Base-by-base conservation (phyloP, 2,329 filamentous ascomycete species). In the Claviceps purpurea region DNA sequence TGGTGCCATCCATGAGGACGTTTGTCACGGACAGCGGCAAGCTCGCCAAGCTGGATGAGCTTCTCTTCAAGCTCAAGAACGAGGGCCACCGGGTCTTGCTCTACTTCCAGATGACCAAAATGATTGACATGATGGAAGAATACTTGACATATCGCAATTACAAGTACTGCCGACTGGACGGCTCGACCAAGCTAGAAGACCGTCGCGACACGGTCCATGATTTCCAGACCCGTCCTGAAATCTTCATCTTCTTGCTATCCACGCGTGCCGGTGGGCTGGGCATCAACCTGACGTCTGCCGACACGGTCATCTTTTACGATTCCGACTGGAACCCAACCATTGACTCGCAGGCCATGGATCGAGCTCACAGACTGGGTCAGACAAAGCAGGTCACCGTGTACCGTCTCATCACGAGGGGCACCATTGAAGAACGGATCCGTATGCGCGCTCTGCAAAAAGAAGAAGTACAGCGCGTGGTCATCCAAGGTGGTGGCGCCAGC, bases 91-190 rank as follows among this genome's bases (percentile, higher is more conserved):
- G 93, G 63, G 93, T 98, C 22, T 75, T 98, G 51, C 75, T 98
- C 20, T 98, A 98, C 76, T 98, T 98, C 87, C 93, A 98, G 75
- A 98, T 98, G 93, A 98, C 93, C 4, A 87, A 88, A 64, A 98
- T 98, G 93, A 97, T 98, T 64, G 91, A 98, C 66, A 75, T 98
- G 55, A 97, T 97, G 87, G 93, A 98, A 68, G 93, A 98, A 70
- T 98, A 97, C 61, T 76, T 98, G 54, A 97, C 93, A 0, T 97
- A 97, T 72, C 88, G 93, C 66, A 96, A 97, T 71, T 97, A 95
- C 82, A 96, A 95, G 69, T 98, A 96, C 71, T 94, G 91, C 62
- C 87, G 93, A 55, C 78, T 98, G 45, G 93, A 98, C 62, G 93
- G 93, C 64, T 95, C 89, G 18, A 98, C 93, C 44, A 98, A 97